Percentiles rank a stretch among this genome's conserved stretches.
These are phyloP conservation scores for Coemansia sp. DNA, from an alignment of 192 early-diverging fungal species.

Conservation along the genomic window DNA sequence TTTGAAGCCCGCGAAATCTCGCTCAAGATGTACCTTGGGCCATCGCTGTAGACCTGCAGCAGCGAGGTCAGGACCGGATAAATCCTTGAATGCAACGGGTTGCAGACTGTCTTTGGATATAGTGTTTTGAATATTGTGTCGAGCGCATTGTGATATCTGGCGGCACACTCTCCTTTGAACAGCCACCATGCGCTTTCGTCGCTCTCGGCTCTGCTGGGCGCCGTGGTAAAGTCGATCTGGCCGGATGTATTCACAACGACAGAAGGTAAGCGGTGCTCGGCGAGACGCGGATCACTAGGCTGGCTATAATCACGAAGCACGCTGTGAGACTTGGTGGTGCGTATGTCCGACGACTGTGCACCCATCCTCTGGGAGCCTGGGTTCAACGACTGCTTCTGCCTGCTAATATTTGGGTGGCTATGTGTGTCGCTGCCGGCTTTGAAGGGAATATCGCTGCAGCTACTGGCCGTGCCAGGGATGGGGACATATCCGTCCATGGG, in stretches of 20 bases:
- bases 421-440: not conserved
- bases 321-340: constrained; percentile 24
- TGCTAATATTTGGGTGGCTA: constrained; percentile 1
- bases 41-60: constrained; percentile 46
- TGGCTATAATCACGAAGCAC: constrained; percentile 4
- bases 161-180: constrained; percentile 7
- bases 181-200: constrained; percentile 20
- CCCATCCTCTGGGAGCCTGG: not conserved
- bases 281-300: not conserved
- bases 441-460: not conserved
- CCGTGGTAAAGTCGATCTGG: not conserved
- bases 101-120: constrained; percentile 28
- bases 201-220: not conserved
- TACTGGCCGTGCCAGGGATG: not conserved
- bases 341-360: constrained; percentile 5
- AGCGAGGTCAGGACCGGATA: constrained; percentile 46
- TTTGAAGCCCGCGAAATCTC: constrained; percentile 43
- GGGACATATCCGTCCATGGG: not conserved
- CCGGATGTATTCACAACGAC: not conserved
- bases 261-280: not conserved
- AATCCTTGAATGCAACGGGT: constrained; percentile 24
- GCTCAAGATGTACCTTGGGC: constrained; percentile 39
- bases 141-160: constrained; percentile 21
- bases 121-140: constrained; percentile 21
- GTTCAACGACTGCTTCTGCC: constrained; percentile 1